Conservation (phyloP, 257 asterid species). For the Solanum clarkiae region DNA sequence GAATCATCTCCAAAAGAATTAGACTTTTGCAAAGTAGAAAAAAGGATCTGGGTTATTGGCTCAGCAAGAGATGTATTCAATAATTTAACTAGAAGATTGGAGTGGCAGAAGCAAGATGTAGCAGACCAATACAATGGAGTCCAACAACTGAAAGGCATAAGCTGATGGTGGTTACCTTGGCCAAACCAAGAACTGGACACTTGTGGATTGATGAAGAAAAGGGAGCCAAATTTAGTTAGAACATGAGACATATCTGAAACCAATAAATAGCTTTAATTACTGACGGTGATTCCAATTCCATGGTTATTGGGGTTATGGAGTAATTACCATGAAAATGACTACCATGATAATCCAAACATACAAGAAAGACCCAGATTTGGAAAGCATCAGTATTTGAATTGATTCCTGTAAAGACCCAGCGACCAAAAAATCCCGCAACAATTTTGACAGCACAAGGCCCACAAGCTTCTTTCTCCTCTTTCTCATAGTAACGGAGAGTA, state of each 20-base stretch:
- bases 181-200: slow-evolving; percentile 23
- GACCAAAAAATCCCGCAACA: slow-evolving; percentile 20
- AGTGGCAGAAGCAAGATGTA: slow-evolving; percentile 5
- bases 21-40: not conserved
- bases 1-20: not conserved
- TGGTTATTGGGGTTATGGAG: slow-evolving; percentile 23
- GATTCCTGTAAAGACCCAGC: slow-evolving; percentile 22
- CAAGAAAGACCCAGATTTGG: slow-evolving; percentile 4
- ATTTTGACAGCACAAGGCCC: slow-evolving; percentile 44
- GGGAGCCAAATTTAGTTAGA: slow-evolving; percentile 13
- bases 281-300: slow-evolving; percentile 28
- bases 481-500: not conserved
- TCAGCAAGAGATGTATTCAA: not conserved
- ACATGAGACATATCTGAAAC: slow-evolving; percentile 50
- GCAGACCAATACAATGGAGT: slow-evolving; percentile 17
- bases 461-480: not conserved
- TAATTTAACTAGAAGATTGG: slow-evolving; percentile 4
- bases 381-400: slow-evolving; percentile 15
- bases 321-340: slow-evolving; percentile 21
- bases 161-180: slow-evolving; percentile 12
- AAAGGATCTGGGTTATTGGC: not conserved
- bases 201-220: slow-evolving; percentile 32
- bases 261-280: slow-evolving; percentile 13
- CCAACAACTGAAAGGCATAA: slow-evolving; percentile 4
- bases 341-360: slow-evolving; percentile 17